Percentiles rank a stretch among this genome's conserved stretches.
These are phyloP conservation scores for Pholiota conissans DNA, from an alignment of 768 basidiomycete species.

Conservation along the genomic window DNA sequence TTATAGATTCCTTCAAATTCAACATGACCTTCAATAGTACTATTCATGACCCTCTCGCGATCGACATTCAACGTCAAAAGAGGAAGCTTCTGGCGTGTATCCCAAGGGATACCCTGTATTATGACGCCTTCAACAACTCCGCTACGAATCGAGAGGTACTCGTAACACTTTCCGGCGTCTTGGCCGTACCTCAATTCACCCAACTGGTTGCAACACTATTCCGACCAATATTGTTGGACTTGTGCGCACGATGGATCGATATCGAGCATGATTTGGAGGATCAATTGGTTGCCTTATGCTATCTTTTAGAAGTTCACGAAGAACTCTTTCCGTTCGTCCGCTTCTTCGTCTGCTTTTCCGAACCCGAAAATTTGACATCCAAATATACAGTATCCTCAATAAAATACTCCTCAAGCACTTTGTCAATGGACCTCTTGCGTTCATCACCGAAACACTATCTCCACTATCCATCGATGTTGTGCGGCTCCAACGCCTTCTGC, in stretches of 20 bases:
- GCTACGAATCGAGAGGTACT: slow-evolving; percentile 46
- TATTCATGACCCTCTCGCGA: slow-evolving; percentile 57
- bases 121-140: slow-evolving; percentile 35
- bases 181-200: slow-evolving; percentile 65
- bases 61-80: slow-evolving; percentile 59
- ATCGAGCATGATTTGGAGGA: slow-evolving; percentile 48
- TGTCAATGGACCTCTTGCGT: slow-evolving; percentile 53
- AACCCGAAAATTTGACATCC: too few relatives aligned
- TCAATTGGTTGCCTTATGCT: slow-evolving; percentile 51
- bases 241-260: slow-evolving; percentile 80
- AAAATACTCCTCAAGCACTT: slow-evolving; percentile 47
- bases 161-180: slow-evolving; percentile 54
- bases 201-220: slow-evolving; percentile 61
- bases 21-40: slow-evolving; percentile 27
- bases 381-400: slow-evolving; percentile 64
- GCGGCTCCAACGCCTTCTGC: slow-evolving; percentile 67
- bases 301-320: slow-evolving; percentile 65
- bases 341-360: too few relatives aligned
- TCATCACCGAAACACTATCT: slow-evolving; percentile 35
- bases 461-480: slow-evolving; percentile 34
- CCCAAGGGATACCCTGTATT: slow-evolving; percentile 41
- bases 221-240: slow-evolving; percentile 75
- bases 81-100: slow-evolving; percentile 43
- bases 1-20: slow-evolving; percentile 9
- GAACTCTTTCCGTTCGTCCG: slow-evolving; percentile 71